Evolutionary conservation across 2,329 filamentous ascomycete genomes (phyloP), one percentile per base, ranked within the genome.

Genomic region (Myotisia sp.): DNA sequence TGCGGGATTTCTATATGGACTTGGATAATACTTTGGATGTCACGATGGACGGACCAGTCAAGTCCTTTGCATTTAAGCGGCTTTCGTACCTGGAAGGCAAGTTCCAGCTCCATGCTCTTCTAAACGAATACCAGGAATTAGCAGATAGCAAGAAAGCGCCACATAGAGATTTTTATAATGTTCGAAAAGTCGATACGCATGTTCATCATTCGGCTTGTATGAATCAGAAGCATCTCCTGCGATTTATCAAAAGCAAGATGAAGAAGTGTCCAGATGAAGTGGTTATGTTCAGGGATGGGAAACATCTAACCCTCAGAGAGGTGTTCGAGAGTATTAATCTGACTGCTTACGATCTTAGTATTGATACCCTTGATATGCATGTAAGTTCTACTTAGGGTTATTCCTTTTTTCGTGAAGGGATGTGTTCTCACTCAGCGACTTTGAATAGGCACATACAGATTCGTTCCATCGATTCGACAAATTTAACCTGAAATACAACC

Each of bases 231-330:
- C 90, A 98, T 68, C 63, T 98, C 37, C 65, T 98, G 40, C 83
- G 90, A 36, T 98, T 98, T 60, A 98, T 98, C 65, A 98, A 98
- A 62, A 93, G 85, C 60, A 98, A 98, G 63, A 94, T 98, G 84
- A 95, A 94, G 70, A 98, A 93, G 59, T 90, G 74, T 12, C 85
- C 86, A 0, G 82, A 95, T 49, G 90, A 98, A 60, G 75, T 90
- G 20, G 90, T 98, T 5, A 70, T 98, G 28, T 92, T 76, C 56
- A 74, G 90, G 52, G 90, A 98, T 55, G 87, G 81, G 39, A 92
- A 87, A 56, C 75, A 92, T 56, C 65, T 98, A 47, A 95, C 90
- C 1, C 62, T 98, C 39, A 76, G 74, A 38, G 83, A 98, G 59
- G 90, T 98, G 1, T 98, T 98, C 56, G 79, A 93, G 49, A 93